Evolutionary conservation across 1,139 yeast genomes (phyloP), one percentile per base, ranked within the genome.

Genomic region (Trichomonascaceae sp.): DNA sequence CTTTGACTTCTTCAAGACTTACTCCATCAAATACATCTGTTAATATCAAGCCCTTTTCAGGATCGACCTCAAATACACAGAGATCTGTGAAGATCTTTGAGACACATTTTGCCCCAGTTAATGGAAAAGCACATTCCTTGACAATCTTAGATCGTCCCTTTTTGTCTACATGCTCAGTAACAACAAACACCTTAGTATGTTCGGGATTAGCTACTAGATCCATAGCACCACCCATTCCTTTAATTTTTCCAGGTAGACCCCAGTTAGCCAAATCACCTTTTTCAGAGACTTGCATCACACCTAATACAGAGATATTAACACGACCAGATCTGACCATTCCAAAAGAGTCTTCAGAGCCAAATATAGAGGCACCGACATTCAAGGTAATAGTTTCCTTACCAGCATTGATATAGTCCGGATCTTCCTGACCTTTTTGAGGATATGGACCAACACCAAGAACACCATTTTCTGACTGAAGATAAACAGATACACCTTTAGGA

Each of bases 201-300:
- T 63, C 65, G 3, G 79, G 78, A 57, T 75, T 75, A 47, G 77
- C 73, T n/a, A 75, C 79, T 43, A 75, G 67, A 62, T 76, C 79
- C 79, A 76, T 76, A 9, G 79, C 79, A 20, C 79, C 79, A 9
- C 79, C 79, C 79, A 75, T 75, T 19, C 79, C 79, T 63, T 74
- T 75, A 47, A 75, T 74, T 55, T 71, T 66, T 4, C 79, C 78
- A 6, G 79, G 79, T 20, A 75, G 64, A 52, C 74, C 75, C 78
- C 79, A 76, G 62, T 76, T 75, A 46, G 79, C 79, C 50, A 76
- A 65, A 57, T 75, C 79, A 20, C 79, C 79, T 45, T 59, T 63
- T 49, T 68, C 63, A 3, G 77, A 70, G 3, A 76, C 79, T 58
- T 75, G 78, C 65, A 75, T 67, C 2, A 76, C 79, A 9, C 79